phyloP scores from a whole-genome alignment of 495 filamentous ascomycete species.

The Paragyromitra xinjiangensis region DNA sequence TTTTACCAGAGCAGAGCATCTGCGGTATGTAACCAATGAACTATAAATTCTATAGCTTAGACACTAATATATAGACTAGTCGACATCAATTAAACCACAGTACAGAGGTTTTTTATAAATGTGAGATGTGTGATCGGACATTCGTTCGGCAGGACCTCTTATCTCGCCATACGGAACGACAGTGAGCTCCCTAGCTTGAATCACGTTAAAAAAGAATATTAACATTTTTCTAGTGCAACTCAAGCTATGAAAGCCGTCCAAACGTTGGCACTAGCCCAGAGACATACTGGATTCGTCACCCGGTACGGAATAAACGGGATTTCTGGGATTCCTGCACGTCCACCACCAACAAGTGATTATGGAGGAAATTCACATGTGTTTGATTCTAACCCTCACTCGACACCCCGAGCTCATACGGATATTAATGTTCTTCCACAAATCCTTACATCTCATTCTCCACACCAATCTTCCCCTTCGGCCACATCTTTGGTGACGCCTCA shows the following conservation, averaged over 20 bases:
- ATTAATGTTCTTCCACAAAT: slow-evolving; percentile 53
- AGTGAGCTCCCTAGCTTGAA: slow-evolving; percentile 45
- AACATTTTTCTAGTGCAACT: slow-evolving; percentile 51
- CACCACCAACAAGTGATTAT: slow-evolving; percentile 55
- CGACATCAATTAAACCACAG: slow-evolving; percentile 58
- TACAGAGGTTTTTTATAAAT: slow-evolving; percentile 58
- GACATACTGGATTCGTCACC: slow-evolving; percentile 53
- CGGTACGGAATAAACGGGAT: slow-evolving; percentile 56
- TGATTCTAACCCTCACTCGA: slow-evolving; percentile 53
- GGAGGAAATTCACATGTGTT: slow-evolving; percentile 57
- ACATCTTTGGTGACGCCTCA: slow-evolving; percentile 53
- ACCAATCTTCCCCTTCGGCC: slow-evolving; percentile 53
- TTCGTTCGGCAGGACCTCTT: slow-evolving; percentile 58
- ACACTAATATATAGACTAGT: slow-evolving; percentile 47
- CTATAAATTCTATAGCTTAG: slow-evolving; percentile 3
- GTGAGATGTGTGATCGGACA: slow-evolving; percentile 58
- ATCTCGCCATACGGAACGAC: slow-evolving; percentile 57
- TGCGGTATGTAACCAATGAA: slow-evolving; percentile 48
- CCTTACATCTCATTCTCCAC: slow-evolving; percentile 52
- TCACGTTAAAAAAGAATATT: slow-evolving; percentile 16
- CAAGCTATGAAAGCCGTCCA: slow-evolving; percentile 58
- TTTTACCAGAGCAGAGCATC: slow-evolving; percentile 58
- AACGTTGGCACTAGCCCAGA: slow-evolving; percentile 54
- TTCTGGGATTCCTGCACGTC: slow-evolving; percentile 49
- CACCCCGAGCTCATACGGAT: slow-evolving; percentile 54